A percentile compares a stretch with the other conserved stretches of the same genome.
Evolutionary conservation across 192 early-diverging fungal genomes (phyloP).

Genomic region (Allomyces macrogynus): DNA sequence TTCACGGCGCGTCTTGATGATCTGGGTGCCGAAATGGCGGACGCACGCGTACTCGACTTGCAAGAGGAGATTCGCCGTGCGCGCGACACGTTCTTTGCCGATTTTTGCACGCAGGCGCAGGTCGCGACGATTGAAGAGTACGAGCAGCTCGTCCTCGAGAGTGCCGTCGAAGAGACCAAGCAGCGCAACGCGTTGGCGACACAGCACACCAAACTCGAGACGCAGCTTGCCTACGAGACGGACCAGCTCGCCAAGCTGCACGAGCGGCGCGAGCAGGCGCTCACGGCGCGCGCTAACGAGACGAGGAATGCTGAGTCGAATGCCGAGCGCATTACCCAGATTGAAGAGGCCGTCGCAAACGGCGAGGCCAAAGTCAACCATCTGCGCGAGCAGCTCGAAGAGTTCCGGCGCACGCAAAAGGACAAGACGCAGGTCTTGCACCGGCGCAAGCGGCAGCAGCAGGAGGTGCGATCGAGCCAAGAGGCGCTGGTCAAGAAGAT

Average conservation of each 20-base stretch:
- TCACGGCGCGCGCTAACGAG: conserved; percentile 12
- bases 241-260: conserved; percentile 42
- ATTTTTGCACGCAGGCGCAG: conserved; percentile 53
- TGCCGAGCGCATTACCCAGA: conserved; percentile 15
- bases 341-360: conserved; percentile 24
- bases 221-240: conserved; percentile 58
- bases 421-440: conserved; percentile 33
- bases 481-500: conserved; percentile 33
- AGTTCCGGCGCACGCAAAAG: conserved; percentile 24
- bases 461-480: conserved; percentile 19
- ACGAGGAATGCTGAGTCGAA: conserved; percentile 15
- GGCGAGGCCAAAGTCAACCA: conserved; percentile 18
- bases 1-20: conserved; percentile 16
- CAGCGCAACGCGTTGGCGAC: conserved; percentile 53
- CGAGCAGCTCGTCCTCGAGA: conserved; percentile 48
- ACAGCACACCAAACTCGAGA: conserved; percentile 53
- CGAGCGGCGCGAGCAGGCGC: conserved; percentile 20
- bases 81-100: conserved; percentile 51
- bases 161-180: conserved; percentile 52
- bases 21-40: conserved; percentile 29
- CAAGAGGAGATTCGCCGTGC: conserved; percentile 23
- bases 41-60: conserved; percentile 13
- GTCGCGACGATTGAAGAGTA: conserved; percentile 70
- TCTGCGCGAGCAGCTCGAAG: conserved; percentile 25
- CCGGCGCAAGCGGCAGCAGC: conserved; percentile 36